Evolutionary conservation across 129 eudicot species (phyloP).

Genomic region (Pseudognaphalium luteoalbum): DNA sequence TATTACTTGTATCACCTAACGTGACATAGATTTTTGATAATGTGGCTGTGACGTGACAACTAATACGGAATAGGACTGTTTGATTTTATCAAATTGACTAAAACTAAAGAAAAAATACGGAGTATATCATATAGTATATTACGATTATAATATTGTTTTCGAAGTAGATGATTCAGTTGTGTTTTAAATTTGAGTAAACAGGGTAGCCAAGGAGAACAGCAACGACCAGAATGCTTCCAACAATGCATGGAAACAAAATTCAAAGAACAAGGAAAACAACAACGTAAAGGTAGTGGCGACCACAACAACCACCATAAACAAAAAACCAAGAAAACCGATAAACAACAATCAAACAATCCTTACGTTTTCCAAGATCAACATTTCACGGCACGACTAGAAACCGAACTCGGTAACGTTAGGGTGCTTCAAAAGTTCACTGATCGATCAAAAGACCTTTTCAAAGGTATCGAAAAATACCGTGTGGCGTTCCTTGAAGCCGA

Average conservation of each 20-base stretch:
- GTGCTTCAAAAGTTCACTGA: conserved; percentile 60
- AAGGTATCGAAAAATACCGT: conserved; percentile 62
- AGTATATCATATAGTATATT: too few relatives aligned
- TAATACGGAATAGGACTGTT: too few relatives aligned
- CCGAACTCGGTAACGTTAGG: conserved; percentile 52
- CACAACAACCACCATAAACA: not conserved
- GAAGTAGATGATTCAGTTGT: too few relatives aligned
- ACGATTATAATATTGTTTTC: too few relatives aligned
- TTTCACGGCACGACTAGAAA: conserved; percentile 41
- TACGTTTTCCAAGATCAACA: conserved; percentile 69
- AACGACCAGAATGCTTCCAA: conserved; percentile 27
- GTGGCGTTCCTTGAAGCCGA: conserved; percentile 58
- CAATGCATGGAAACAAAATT: conserved; percentile 20
- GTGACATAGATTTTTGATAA: too few relatives aligned
- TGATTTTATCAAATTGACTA: too few relatives aligned
- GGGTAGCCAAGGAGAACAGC: conserved; percentile 36
- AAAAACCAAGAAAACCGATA: not conserved
- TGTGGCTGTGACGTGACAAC: too few relatives aligned
- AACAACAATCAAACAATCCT: conserved; percentile 35
- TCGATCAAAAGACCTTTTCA: conserved; percentile 50
- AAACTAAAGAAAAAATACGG: too few relatives aligned
- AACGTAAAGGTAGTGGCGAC: not conserved
- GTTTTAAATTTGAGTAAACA: not conserved
- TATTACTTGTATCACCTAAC: too few relatives aligned
- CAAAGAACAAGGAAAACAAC: conserved; percentile 8